Conservation (phyloP, 176 grass and related monocot species). For the Aegilops umbellulata region DNA sequence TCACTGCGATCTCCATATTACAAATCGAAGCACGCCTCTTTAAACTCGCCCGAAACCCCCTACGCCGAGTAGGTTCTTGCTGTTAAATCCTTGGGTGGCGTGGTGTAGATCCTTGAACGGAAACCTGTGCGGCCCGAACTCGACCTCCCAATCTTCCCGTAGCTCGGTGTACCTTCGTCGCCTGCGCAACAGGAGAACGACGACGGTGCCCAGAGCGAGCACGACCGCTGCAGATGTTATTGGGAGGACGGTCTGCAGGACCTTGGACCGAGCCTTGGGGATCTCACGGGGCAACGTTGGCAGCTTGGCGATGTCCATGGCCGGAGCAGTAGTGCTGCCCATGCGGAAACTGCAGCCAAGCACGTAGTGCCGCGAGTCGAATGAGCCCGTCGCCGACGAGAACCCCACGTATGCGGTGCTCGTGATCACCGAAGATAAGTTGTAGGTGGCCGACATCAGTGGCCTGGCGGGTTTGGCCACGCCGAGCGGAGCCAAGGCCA, state of each 20-base stretch:
- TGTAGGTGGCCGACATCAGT: not conserved
- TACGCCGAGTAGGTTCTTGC: not conserved
- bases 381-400: too few species aligned
- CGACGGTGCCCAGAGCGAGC: not conserved
- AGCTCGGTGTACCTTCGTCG: not conserved
- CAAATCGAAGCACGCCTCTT: not conserved
- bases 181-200: not conserved
- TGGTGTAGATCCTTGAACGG: too few species aligned
- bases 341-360: too few species aligned
- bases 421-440: conserved; percentile 16
- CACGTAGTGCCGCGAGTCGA: too few species aligned
- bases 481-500: too few species aligned
- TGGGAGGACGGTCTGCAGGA: not conserved
- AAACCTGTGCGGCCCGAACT: too few species aligned
- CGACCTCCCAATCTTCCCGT: too few species aligned
- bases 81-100: not conserved
- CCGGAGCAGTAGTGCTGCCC: not conserved
- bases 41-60: not conserved
- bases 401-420: not conserved
- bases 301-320: not conserved
- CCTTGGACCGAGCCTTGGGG: not conserved
- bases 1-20: not conserved
- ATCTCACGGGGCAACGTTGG: not conserved
- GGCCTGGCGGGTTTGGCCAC: conserved; percentile 5
- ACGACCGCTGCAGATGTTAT: not conserved